Evolutionary conservation across 352 stramenopile species (phyloP).

Genomic region (Globisporangium perplexum): DNA sequence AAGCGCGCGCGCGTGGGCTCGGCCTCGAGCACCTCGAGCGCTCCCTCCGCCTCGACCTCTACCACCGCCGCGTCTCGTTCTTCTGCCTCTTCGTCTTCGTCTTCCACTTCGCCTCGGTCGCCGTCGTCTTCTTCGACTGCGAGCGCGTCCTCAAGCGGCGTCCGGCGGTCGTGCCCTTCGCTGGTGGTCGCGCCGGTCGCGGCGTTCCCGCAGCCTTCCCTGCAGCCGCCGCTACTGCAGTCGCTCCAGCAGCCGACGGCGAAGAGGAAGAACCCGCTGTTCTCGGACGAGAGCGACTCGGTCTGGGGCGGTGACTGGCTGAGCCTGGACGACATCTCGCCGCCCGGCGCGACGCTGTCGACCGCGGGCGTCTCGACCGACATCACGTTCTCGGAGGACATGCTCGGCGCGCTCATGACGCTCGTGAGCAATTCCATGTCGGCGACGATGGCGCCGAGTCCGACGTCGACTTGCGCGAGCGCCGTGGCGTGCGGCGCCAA

Average conservation of each 20-base stretch:
- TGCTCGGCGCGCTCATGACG: slow-evolving; percentile 25
- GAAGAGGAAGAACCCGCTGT: slow-evolving; percentile 10
- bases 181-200: not conserved
- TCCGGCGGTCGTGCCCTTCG: not conserved
- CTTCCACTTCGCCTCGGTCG: not conserved
- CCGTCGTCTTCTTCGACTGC: not conserved
- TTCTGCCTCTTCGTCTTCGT: not conserved
- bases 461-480: not conserved
- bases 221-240: not conserved
- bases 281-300: slow-evolving; percentile 11
- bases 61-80: not conserved
- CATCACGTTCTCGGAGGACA: slow-evolving; percentile 20
- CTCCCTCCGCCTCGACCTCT: not conserved
- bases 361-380: slow-evolving; percentile 2
- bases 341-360: slow-evolving; percentile 4
- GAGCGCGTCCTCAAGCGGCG: not conserved
- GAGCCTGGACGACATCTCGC: slow-evolving; percentile 8
- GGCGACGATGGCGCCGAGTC: slow-evolving; percentile 9
- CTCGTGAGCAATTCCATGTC: slow-evolving; percentile 33
- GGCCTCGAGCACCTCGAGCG: not conserved
- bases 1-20: slow-evolving; percentile 2
- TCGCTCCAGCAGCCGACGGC: not conserved
- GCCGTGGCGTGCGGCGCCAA: not conserved
- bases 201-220: not conserved
- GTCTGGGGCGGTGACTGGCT: slow-evolving; percentile 7